Evolutionary conservation across 1,139 yeast species (phyloP).

Genomic region (Hansenula lynferdii): DNA sequence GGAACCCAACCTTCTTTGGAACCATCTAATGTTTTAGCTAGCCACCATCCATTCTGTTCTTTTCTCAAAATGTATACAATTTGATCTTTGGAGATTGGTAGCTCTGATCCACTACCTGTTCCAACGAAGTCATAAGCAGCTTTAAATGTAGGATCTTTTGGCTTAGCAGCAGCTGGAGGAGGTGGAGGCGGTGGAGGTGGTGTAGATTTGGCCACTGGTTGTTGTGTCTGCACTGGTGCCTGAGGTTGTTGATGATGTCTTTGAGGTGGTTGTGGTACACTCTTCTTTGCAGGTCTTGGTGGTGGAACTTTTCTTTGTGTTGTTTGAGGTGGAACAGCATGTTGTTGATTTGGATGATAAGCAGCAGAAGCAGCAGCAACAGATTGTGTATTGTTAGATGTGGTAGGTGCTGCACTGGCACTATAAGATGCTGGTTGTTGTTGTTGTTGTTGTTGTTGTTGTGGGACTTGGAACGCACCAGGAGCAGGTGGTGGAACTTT

Average conservation of each 20-base stretch:
- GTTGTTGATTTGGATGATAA: constrained; percentile 20
- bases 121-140: constrained; percentile 92
- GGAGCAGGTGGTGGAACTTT: constrained; percentile 26
- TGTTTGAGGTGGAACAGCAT: constrained; percentile 9
- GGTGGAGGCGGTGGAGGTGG: constrained; percentile 66
- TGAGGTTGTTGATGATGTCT: constrained; percentile 28
- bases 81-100: constrained; percentile 74
- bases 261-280: constrained; percentile 20
- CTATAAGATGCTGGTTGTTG: constrained; percentile 14
- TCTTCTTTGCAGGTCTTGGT: constrained; percentile 27
- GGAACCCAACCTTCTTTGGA: constrained; percentile 96
- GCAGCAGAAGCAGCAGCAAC: constrained; percentile 27
- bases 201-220: constrained; percentile 22
- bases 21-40: constrained; percentile 75
- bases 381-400: constrained; percentile 22
- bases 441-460: constrained; percentile 6
- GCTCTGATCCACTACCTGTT: constrained; percentile 72
- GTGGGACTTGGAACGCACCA: constrained; percentile 5
- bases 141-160: constrained; percentile 72
- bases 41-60: constrained; percentile 88
- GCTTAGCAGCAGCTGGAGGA: constrained; percentile 50
- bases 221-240: constrained; percentile 16
- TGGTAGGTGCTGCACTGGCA: constrained; percentile 14
- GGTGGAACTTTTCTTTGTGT: constrained; percentile 26
- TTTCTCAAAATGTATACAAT: constrained; percentile 65